Percentiles rank a stretch among this genome's conserved stretches.
Conservation (phyloP, 805 yeast species). For the Candida hungchunana region DNA sequence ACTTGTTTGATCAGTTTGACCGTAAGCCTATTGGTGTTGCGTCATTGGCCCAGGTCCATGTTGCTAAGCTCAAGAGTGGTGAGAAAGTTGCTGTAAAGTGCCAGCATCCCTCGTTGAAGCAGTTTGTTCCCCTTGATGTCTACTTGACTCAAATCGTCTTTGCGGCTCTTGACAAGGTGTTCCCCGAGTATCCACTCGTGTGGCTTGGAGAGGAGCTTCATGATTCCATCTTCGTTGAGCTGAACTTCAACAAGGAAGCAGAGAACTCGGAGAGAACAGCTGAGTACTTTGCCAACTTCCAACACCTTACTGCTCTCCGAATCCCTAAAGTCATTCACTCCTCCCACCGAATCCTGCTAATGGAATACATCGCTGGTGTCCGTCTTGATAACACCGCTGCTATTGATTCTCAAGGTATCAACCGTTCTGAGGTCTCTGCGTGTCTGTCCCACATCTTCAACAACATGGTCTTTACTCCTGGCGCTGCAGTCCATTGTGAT, state of each 20-base stretch:
- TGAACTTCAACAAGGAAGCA: conserved; percentile 87
- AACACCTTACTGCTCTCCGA: conserved; percentile 65
- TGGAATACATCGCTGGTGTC: conserved; percentile 84
- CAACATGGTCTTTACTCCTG: conserved; percentile 92
- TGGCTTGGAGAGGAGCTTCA: conserved; percentile 97
- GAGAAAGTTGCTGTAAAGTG: conserved; percentile 87
- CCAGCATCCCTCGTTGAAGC: conserved; percentile 85
- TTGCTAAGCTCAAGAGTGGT: conserved; percentile 56
- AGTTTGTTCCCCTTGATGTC: conserved; percentile 89
- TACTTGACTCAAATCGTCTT: conserved; percentile 74
- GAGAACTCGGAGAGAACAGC: conserved; percentile 69
- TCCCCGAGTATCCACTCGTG: conserved; percentile 89
- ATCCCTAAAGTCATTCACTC: conserved; percentile 73
- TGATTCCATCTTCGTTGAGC: conserved; percentile 81
- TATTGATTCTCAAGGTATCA: conserved; percentile 58
- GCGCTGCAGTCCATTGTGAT: conserved; percentile 91
- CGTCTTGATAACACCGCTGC: conserved; percentile 74
- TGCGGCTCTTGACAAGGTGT: conserved; percentile 63
- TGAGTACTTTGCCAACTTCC: conserved; percentile 55
- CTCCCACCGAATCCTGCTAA: conserved; percentile 65
- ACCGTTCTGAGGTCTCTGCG: conserved; percentile 72
- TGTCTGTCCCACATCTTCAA: conserved; percentile 90
- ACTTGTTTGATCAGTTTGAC: conserved; percentile 63
- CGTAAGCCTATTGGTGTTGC: conserved; percentile 89
- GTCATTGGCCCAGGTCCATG: conserved; percentile 92